Conservation (phyloP, 208 protist genomes). For the Leishmania tropica region DNA sequence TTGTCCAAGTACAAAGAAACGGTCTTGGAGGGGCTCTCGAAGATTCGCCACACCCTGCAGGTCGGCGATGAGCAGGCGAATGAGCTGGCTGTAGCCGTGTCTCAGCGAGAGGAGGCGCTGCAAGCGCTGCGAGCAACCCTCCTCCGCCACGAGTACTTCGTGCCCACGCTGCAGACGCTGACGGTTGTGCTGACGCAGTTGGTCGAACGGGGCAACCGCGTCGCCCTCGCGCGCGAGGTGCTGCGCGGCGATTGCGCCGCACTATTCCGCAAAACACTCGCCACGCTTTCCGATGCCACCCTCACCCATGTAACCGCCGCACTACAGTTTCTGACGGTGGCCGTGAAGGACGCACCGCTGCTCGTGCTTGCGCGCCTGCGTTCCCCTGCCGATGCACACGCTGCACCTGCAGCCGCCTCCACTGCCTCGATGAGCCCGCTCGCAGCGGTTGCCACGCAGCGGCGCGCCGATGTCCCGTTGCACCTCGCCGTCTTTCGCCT, state of each 20-base stretch:
- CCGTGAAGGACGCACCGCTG: constrained; percentile 60
- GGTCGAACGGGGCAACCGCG: constrained; percentile 26
- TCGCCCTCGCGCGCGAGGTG: constrained; percentile 62
- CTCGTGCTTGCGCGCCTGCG: constrained; percentile 76
- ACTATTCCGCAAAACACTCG: constrained; percentile 50
- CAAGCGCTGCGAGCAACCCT: constrained; percentile 53
- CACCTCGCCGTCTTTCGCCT: constrained; percentile 70
- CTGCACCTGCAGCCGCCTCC: neutral
- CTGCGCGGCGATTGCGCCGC: constrained; percentile 62
- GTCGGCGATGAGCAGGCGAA: constrained; percentile 36
- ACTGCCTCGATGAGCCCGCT: neutral
- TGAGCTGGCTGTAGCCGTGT: constrained; percentile 55
- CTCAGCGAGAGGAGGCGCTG: constrained; percentile 65
- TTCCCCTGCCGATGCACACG: constrained; percentile 21
- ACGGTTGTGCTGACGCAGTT: constrained; percentile 33
- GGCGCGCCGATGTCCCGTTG: constrained; percentile 60
- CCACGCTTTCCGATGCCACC: constrained; percentile 54
- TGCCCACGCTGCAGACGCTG: constrained; percentile 51
- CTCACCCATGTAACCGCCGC: constrained; percentile 49
- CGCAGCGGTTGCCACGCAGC: neutral
- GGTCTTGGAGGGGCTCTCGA: constrained; percentile 74
- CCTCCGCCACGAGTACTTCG: constrained; percentile 42
- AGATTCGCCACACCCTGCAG: constrained; percentile 46
- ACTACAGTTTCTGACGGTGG: constrained; percentile 62
- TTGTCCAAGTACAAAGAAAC: constrained; percentile 87